Conservation (phyloP, 805 yeast genomes). For the Debaryomyces maramus region DNA sequence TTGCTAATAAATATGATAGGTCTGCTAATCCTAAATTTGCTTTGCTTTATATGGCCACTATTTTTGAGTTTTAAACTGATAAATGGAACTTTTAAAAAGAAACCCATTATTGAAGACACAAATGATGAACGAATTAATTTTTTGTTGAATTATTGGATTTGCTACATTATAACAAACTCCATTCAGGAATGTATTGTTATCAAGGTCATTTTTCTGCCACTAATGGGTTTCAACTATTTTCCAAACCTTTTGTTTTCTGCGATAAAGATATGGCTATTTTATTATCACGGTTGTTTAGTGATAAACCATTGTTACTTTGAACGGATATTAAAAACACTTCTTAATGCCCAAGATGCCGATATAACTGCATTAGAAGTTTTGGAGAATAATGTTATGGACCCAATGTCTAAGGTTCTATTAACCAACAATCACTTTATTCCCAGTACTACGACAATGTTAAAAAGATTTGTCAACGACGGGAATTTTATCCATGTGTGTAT, state of each 20-base stretch:
- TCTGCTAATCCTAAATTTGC: slow-evolving; percentile 6
- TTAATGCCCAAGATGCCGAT: background rate
- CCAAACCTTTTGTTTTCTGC: slow-evolving; percentile 8
- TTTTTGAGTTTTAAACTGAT: slow-evolving; percentile 19
- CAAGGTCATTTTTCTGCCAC: slow-evolving; percentile 10
- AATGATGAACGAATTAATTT: slow-evolving; percentile 12
- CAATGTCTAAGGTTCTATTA: slow-evolving; percentile 6
- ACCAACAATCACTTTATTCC: background rate
- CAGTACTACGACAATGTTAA: no score
- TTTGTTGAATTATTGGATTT: slow-evolving; percentile 24
- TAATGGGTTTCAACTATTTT: slow-evolving; percentile 7
- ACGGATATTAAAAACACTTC: slow-evolving; percentile 5
- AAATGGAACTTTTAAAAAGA: slow-evolving; percentile 4
- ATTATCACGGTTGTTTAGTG: slow-evolving; percentile 24
- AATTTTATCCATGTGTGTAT: no score
- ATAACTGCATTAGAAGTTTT: slow-evolving; percentile 9
- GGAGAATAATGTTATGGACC: slow-evolving; percentile 17
- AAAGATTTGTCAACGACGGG: no score
- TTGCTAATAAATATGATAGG: slow-evolving; percentile 12
- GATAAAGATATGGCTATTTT: slow-evolving; percentile 22
- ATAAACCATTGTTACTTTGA: slow-evolving; percentile 17
- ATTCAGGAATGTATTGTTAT: slow-evolving; percentile 12
- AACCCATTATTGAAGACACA: background rate
- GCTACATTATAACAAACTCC: slow-evolving; percentile 15
- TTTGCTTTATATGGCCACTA: slow-evolving; percentile 16